A percentile compares a stretch with the other conserved stretches of the same genome.
phyloP scores from a whole-genome alignment of 345 rosid genomes.

The Euphorbia peplus region DNA sequence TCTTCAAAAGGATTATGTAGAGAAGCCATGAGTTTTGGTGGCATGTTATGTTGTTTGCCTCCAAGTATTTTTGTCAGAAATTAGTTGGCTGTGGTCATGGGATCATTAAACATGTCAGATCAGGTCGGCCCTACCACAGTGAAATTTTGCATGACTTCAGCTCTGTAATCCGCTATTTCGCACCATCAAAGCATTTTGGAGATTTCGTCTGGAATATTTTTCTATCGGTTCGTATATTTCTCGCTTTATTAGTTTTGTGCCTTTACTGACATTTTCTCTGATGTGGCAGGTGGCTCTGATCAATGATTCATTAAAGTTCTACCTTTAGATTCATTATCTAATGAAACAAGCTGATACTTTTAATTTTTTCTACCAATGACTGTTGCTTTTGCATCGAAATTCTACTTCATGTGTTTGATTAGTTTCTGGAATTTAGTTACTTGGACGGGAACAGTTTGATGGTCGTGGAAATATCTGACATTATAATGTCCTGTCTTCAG shows the following conservation, averaged over 20 bases:
- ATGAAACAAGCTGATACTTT: conserved; percentile 14
- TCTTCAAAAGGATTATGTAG: conserved; percentile 86
- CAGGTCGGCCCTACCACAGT: conserved; percentile 64
- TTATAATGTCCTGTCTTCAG: conserved; percentile 50
- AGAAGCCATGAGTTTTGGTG: conserved; percentile 71
- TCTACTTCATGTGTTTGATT: conserved; percentile 24
- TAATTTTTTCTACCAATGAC: conserved; percentile 11
- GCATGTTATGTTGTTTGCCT: conserved; percentile 60
- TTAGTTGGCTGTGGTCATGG: conserved; percentile 70
- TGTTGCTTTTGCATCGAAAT: conserved; percentile 18
- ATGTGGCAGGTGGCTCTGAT: conserved; percentile 63
- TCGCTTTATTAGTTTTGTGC: conserved; percentile 62
- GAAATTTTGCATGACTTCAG: conserved; percentile 61
- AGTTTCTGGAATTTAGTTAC: conserved; percentile 11
- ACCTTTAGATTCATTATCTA: conserved; percentile 21
- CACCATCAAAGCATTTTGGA: conserved; percentile 59
- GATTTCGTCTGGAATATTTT: conserved; percentile 59
- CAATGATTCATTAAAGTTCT: conserved; percentile 31
- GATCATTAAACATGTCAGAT: conserved; percentile 60
- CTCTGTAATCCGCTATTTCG: conserved; percentile 56
- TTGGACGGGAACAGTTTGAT: conserved; percentile 12
- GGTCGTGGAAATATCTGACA: conserved; percentile 37
- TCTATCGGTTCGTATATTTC: conserved; percentile 93
- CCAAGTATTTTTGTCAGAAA: conserved; percentile 60
- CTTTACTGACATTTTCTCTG: conserved; percentile 58